Conservation (phyloP, 2,329 filamentous ascomycete species). For the Diplodia seriata region DNA sequence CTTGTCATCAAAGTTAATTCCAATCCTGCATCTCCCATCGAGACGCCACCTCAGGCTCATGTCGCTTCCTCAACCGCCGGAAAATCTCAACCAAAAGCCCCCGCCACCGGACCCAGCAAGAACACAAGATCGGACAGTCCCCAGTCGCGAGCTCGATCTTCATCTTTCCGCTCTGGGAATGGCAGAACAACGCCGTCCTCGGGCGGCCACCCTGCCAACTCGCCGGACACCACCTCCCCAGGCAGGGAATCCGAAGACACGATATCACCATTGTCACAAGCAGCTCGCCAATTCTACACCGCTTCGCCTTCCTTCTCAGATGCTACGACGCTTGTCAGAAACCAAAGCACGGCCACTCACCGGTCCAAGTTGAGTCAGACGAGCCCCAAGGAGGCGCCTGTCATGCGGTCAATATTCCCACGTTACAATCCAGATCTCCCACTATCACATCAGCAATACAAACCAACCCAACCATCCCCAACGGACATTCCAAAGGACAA, state of each 20-base stretch:
- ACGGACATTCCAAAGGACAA: conserved; percentile 68
- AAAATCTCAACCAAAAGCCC: conserved; percentile 35
- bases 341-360: conserved; percentile 42
- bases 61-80: conserved; percentile 32
- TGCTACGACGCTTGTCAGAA: conserved; percentile 47
- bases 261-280: conserved; percentile 9
- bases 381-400: conserved; percentile 25
- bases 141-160: conserved; percentile 1
- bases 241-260: conserved; percentile 8
- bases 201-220: not conserved
- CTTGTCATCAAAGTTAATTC: conserved; percentile 50
- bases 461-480: conserved; percentile 69
- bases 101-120: conserved; percentile 38
- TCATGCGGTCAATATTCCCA: conserved; percentile 77
- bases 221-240: conserved; percentile 16
- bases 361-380: conserved; percentile 16
- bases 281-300: conserved; percentile 2
- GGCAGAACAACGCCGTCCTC: conserved; percentile 17
- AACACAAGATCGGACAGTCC: not conserved
- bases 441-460: conserved; percentile 73
- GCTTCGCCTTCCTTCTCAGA: conserved; percentile 34
- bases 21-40: conserved; percentile 17
- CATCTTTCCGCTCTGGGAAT: conserved; percentile 18
- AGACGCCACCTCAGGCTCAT: conserved; percentile 23
- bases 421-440: conserved; percentile 72